A percentile compares a stretch with the other conserved stretches of the same genome.
phyloP scores from a whole-genome alignment of 2,329 filamentous ascomycete species.

The Penicillium sp. region DNA sequence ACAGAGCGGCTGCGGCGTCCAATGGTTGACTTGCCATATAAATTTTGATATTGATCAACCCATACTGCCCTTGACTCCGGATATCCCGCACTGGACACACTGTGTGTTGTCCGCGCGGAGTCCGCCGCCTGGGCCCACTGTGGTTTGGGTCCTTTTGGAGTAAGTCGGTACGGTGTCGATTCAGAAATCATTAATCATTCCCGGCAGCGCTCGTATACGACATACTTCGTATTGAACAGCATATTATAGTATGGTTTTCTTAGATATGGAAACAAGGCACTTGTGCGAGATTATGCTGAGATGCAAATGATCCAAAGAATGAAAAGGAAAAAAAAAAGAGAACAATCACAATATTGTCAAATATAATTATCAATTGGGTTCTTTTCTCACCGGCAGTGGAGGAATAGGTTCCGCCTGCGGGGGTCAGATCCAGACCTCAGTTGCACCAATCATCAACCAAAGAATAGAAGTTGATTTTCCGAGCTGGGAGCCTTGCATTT shows the following conservation, averaged over 20 bases:
- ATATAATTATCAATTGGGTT: no score
- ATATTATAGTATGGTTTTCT: no score
- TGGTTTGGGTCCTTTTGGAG: not conserved
- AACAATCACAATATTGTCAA: no score
- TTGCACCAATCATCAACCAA: slow-evolving; percentile 26
- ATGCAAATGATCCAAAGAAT: no score
- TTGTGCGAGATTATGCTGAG: no score
- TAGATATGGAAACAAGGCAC: no score
- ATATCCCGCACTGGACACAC: slow-evolving; percentile 16
- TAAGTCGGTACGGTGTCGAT: not conserved
- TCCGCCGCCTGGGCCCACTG: slow-evolving; percentile 6
- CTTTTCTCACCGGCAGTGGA: slow-evolving; percentile 29
- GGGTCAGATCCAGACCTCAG: slow-evolving; percentile 20
- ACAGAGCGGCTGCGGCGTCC: slow-evolving; percentile 26
- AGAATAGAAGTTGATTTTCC: slow-evolving; percentile 24
- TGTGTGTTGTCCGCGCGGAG: slow-evolving; percentile 8
- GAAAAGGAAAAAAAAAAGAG: no score
- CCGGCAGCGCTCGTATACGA: not conserved
- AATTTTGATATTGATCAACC: slow-evolving; percentile 24
- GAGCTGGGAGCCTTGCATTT: slow-evolving; percentile 33
- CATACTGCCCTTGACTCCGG: slow-evolving; percentile 12
- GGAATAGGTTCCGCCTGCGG: slow-evolving; percentile 30
- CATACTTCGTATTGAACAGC: not conserved
- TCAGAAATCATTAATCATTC: not conserved
- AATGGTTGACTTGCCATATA: slow-evolving; percentile 21